Conservation (phyloP, 2,329 filamentous ascomycete species). For the Calonectria pauciramosa region DNA sequence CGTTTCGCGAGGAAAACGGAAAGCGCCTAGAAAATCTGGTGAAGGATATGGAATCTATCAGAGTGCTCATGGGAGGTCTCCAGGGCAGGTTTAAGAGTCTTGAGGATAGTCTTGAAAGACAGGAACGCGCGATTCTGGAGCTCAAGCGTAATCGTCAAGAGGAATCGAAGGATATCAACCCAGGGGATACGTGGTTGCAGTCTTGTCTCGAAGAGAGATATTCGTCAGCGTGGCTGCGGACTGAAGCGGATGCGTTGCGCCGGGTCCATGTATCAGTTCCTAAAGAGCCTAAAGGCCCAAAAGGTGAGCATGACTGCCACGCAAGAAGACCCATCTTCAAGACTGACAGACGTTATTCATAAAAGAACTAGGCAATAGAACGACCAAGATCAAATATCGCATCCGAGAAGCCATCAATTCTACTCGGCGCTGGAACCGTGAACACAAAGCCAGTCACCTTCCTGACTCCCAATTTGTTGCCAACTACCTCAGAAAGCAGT, state of each 20-base stretch:
- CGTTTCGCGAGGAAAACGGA: slow-evolving; percentile 48
- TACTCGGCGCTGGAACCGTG: slow-evolving; percentile 55
- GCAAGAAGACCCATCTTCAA: neutral
- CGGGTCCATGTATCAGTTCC: neutral
- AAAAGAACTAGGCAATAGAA: too few relatives aligned
- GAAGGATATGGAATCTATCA: slow-evolving; percentile 50
- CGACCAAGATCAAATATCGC: slow-evolving; percentile 37
- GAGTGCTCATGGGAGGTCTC: slow-evolving; percentile 41
- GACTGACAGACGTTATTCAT: slow-evolving; percentile 17
- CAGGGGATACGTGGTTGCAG: neutral
- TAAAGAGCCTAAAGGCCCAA: slow-evolving; percentile 1
- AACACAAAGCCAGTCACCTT: slow-evolving; percentile 51
- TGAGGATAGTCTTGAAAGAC: slow-evolving; percentile 33
- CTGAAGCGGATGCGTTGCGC: slow-evolving; percentile 29
- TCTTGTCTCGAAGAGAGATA: neutral
- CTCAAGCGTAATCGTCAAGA: slow-evolving; percentile 33
- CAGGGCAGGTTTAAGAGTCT: slow-evolving; percentile 22
- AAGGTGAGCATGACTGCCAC: slow-evolving; percentile 16
- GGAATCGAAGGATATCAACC: slow-evolving; percentile 44
- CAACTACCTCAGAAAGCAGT: slow-evolving; percentile 54
- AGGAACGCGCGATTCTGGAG: slow-evolving; percentile 36
- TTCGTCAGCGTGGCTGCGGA: neutral
- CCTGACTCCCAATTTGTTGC: slow-evolving; percentile 48
- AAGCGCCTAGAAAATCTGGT: slow-evolving; percentile 46
- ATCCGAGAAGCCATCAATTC: slow-evolving; percentile 53